Percentiles rank a stretch among this genome's conserved stretches.
Conservation (phyloP, 2,329 filamentous ascomycete species). For the Paraconiothyrium brasiliense region DNA sequence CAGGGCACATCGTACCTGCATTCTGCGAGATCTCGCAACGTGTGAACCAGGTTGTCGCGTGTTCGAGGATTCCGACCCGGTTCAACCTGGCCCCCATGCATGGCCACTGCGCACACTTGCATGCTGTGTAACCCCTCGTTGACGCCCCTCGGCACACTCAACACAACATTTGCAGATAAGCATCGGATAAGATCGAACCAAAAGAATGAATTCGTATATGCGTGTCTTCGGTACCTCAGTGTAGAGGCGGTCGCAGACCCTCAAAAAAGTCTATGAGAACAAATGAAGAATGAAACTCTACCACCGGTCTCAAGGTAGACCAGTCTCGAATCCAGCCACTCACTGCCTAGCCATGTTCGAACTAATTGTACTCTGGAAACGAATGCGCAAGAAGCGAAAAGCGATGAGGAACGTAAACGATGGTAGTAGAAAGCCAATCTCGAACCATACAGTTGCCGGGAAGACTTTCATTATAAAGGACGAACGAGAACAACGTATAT, state of each 20-base stretch:
- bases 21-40: not conserved
- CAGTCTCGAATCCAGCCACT: not conserved
- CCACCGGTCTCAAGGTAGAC: not conserved
- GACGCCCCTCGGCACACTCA: not conserved
- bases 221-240: not conserved
- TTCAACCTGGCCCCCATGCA: slow-evolving; percentile 9
- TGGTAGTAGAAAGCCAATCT: not conserved
- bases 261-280: not conserved
- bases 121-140: not conserved
- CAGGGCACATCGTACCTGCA: slow-evolving; percentile 14
- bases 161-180: not conserved
- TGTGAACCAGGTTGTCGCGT: not conserved
- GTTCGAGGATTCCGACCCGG: not conserved
- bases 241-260: slow-evolving; percentile 6
- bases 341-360: not conserved
- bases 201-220: slow-evolving; percentile 8
- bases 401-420: not conserved
- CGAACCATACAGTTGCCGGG: not conserved
- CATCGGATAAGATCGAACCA: not conserved
- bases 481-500: not conserved
- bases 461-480: not conserved
- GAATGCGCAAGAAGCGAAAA: not conserved
- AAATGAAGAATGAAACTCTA: not conserved
- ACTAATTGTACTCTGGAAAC: not conserved
- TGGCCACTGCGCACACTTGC: not conserved